Conservation (phyloP, 148 eudicot species). For the Dysphania ambrosioides region DNA sequence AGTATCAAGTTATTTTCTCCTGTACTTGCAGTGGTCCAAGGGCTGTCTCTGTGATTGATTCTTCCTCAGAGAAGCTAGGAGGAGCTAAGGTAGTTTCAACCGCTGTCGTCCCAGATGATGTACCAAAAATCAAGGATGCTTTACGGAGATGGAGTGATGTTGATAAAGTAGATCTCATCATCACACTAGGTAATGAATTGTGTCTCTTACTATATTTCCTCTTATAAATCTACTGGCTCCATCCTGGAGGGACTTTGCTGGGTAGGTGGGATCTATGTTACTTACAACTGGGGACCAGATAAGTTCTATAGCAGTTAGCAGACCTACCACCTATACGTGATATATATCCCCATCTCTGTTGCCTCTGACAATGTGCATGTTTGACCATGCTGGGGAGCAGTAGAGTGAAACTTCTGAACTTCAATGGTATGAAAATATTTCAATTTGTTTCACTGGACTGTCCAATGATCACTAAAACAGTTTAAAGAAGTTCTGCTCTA, state of each 20-base stretch:
- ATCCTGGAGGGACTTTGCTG: background rate
- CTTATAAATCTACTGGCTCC: background rate
- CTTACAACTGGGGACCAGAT: background rate
- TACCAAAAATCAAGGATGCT: constrained; percentile 57
- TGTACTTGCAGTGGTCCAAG: constrained; percentile 77
- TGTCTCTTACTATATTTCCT: background rate
- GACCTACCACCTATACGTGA: too few relatives aligned
- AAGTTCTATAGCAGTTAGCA: background rate
- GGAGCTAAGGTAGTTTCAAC: constrained; percentile 81
- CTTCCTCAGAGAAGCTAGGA: constrained; percentile 77
- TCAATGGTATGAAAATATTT: background rate
- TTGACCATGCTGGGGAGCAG: background rate
- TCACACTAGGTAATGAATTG: constrained; percentile 65
- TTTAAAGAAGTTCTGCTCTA: background rate
- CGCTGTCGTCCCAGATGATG: constrained; percentile 82
- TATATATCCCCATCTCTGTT: background rate
- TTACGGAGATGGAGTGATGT: constrained; percentile 83
- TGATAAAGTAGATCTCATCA: constrained; percentile 73
- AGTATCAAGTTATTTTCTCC: background rate
- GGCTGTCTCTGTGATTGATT: constrained; percentile 68
- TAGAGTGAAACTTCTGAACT: background rate
- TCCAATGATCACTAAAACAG: background rate
- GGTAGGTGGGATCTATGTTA: background rate
- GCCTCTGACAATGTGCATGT: background rate
- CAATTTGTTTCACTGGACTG: background rate